Base-by-base conservation (phyloP, 345 rosid genomes). In the Ceriops zippeliana region DNA sequence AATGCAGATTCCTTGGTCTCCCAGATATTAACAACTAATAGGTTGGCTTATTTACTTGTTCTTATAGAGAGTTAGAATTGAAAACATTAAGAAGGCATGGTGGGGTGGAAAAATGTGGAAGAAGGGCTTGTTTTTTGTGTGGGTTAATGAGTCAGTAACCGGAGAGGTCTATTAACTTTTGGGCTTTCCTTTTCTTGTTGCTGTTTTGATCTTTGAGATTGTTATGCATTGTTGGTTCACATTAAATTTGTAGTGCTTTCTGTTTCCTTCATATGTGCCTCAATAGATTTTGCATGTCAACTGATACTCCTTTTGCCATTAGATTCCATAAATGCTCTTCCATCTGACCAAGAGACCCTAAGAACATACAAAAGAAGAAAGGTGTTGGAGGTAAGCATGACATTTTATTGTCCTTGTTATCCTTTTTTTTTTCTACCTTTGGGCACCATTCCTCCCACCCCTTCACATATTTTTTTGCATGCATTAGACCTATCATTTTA, bases 301-400 rank as follows among this genome's bases (percentile, higher is more conserved):
- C 65, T 74, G 54, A 64, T 60, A 27, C 26, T 58, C 49, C 62
- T 63, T 49, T 61, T 70, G 38, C 71, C 58, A 84, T 24, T 80
- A 86, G 97, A 77, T 75, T 79, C 85, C 71, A 68, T 70, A 76
- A 73, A 66, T 62, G 69, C 71, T 58, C 67, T 53, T 61, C 69
- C 79, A 64, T 57, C 77, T 26, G 68, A 70, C 69, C 72, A 72
- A 56, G 89, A 81, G 71, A 76, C 66, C 69, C 82, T 73, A 62
- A 70, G 76, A 73, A 72, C 81, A 68, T 58, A 61, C 49, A 84
- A 78, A 81, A 89, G 81, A 75, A 88, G 89, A 83, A 91, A 91
- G 97, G 98, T 93, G 83, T 61, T 60, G 58, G 47, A 52, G 52
- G 19, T 1, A 30, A 67, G 65, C 65, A 11, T 0, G 35, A 21